Base-by-base conservation (phyloP, 164 flowering plant species). In the Tetracentron sinense region DNA sequence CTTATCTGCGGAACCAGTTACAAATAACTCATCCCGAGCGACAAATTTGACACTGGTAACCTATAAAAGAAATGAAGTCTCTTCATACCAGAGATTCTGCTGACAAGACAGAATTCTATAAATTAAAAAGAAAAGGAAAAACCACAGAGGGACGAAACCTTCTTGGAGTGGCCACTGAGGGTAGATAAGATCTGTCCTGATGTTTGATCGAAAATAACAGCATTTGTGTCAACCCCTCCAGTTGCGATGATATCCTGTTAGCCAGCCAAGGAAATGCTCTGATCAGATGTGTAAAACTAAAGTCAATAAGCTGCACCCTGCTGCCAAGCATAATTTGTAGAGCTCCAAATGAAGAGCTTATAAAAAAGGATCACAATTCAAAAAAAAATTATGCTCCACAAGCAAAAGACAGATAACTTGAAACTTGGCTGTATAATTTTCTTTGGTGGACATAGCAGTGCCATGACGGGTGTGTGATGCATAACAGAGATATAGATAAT, bases 1-100 rank as follows among this genome's bases (percentile, higher is more conserved):
- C 96, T 90, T 95, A 72, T 95, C 99, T 27, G 92, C 92, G 61
- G 99, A 95, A 27, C 91, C 92, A 60, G 89, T 85, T 50, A 95
- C 74, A 42, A 95, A 75, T 2, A 87, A 25, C 42, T 88, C 90
- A 67, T 81, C 85, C 59, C 81, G 77, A 50, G 75, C 68, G 2
- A 78, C 94, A 84, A 95, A 87, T 72, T 82, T 95, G 57, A 95
- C 87, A 73, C 90, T 82, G 0, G 89, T 87, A 48, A 94, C 92
- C 99, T 94, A 61, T 30, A 54, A n/a, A n/a, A n/a, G n/a, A n/a
- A 51, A 42, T 51, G 33, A 29, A 26, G 27, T 5, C 14, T 1
- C 15, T 0, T 23, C 26, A 68, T 63, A 53, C 48, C 56, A 47
- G 20, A 44, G n/a, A 54, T 61, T 59, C 15, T 28, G 11, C 38